Conservation (phyloP, 345 rosid species). For the Citrus sp. region DNA sequence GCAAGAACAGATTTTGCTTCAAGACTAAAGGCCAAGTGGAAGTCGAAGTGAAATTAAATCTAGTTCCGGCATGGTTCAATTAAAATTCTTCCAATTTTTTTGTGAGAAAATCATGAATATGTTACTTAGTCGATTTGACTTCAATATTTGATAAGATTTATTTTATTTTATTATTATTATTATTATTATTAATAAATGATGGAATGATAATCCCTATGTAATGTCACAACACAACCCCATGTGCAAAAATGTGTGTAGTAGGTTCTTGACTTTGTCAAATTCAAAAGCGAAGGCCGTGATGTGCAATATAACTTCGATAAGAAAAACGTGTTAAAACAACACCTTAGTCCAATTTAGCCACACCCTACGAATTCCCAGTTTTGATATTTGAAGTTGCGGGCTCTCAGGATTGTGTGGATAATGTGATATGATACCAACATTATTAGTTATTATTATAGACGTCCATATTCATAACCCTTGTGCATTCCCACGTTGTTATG, state of each 20-base stretch:
- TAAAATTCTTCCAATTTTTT: neutral
- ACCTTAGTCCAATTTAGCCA: neutral
- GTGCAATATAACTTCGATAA: too few species aligned
- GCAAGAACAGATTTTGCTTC: neutral
- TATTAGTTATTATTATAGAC: too few species aligned
- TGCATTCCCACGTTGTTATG: too few species aligned
- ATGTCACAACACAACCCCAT: neutral
- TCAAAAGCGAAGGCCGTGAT: neutral
- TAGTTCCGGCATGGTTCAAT: neutral
- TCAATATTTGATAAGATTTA: neutral
- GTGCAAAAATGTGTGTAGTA: neutral
- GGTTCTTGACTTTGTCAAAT: neutral
- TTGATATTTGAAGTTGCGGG: too few species aligned
- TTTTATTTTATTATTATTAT: too few species aligned
- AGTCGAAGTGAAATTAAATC: neutral
- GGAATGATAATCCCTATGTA: neutral
- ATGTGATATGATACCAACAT: too few species aligned
- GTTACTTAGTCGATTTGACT: neutral
- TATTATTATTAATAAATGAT: too few species aligned
- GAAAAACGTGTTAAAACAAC: neutral
- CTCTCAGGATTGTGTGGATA: too few species aligned
- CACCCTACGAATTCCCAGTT: neutral
- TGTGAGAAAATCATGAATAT: neutral
- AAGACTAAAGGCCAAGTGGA: neutral
- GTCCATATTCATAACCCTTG: fast-evolving